Percentiles rank a stretch among this genome's conserved stretches.
Evolutionary conservation across 2,329 filamentous ascomycete species (phyloP).

Genomic region (Curvularia hawaiiensis): DNA sequence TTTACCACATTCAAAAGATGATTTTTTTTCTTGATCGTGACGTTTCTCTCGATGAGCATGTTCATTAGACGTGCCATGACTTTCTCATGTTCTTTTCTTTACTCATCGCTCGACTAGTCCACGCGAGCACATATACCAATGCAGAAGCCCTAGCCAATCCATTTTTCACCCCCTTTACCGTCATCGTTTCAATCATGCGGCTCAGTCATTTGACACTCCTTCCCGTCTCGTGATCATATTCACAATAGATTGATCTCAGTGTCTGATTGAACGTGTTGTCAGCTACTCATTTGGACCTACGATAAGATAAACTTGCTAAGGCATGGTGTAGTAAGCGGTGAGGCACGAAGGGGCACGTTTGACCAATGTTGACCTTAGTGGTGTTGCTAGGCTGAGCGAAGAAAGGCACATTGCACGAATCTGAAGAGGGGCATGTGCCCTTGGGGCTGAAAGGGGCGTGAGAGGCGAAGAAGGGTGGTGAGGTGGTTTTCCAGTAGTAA

Average conservation of each 20-base stretch:
- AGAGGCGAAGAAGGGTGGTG: too few species aligned
- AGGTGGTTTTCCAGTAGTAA: background rate
- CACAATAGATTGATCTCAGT: background rate
- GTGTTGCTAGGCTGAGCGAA: background rate
- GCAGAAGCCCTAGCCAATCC: background rate
- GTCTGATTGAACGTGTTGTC: background rate
- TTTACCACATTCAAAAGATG: background rate
- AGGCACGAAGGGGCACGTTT: background rate
- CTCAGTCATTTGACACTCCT: background rate
- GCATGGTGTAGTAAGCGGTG: background rate
- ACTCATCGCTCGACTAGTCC: background rate
- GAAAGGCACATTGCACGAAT: background rate
- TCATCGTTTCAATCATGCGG: background rate
- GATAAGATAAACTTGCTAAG: background rate
- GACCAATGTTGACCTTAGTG: background rate
- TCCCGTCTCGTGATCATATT: background rate
- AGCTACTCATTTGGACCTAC: background rate
- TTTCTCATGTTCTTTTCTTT: background rate
- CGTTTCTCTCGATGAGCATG: background rate
- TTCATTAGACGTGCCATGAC: background rate
- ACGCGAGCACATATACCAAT: background rate
- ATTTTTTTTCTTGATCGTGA: background rate
- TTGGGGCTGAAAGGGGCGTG: background rate
- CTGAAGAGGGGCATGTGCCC: background rate
- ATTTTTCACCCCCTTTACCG: background rate